Conservation (phyloP, 345 rosid species). For the Hibiscus trionum region DNA sequence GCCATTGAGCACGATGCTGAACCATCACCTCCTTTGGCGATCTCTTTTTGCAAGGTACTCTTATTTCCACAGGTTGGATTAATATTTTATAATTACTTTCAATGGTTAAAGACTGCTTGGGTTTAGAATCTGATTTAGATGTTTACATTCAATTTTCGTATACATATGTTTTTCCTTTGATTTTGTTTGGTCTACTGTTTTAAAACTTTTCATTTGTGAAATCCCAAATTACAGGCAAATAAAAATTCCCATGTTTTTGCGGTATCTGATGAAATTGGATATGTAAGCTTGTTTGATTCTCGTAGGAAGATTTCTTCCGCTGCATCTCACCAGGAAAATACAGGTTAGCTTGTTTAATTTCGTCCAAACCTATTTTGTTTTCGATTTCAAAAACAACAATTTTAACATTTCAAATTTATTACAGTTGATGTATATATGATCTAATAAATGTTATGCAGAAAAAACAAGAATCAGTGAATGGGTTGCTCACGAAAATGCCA, state of each 20-base stretch:
- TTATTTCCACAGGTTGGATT: background rate
- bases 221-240: slow-evolving; percentile 35
- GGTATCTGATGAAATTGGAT: slow-evolving; percentile 77
- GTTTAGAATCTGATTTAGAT: too few relatives aligned
- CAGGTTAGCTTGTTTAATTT: slow-evolving; percentile 35
- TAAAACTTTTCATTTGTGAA: background rate
- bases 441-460: slow-evolving; percentile 28
- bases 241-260: slow-evolving; percentile 51
- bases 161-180: background rate
- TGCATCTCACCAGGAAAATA: slow-evolving; percentile 40
- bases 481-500: slow-evolving; percentile 81
- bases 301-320: slow-evolving; percentile 34
- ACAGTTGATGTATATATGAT: background rate
- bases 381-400: background rate
- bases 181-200: background rate
- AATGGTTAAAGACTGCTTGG: too few relatives aligned
- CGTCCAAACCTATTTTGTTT: background rate
- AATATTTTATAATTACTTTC: background rate
- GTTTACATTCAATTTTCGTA: background rate
- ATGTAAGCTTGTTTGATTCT: slow-evolving; percentile 62
- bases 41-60: slow-evolving; percentile 69
- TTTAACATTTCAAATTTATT: background rate
- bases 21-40: slow-evolving; percentile 71
- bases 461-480: slow-evolving; percentile 52
- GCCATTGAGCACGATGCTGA: slow-evolving; percentile 52